phyloP scores from a whole-genome alignment of 225 moss, liverwort and hornwort species.

The Climacium dendroides region DNA sequence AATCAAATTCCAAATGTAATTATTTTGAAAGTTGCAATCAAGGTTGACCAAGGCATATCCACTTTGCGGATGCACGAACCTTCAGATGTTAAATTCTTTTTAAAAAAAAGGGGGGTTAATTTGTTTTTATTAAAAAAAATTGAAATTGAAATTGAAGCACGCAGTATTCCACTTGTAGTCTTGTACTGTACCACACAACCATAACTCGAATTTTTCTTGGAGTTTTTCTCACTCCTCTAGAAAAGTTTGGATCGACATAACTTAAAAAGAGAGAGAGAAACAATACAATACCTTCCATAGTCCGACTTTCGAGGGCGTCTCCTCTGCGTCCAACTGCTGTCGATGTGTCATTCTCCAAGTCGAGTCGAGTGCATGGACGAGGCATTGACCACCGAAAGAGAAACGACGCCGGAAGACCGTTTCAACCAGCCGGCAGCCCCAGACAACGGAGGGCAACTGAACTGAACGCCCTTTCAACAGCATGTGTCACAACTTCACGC shows the following conservation, averaged over 20 bases:
- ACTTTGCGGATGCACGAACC: too few relatives aligned
- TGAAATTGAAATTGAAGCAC: neutral
- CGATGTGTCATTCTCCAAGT: neutral
- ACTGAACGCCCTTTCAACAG: neutral
- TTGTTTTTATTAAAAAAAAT: accelerated
- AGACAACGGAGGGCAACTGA: neutral
- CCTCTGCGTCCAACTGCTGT: neutral
- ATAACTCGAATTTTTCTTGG: neutral
- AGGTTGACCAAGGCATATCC: too few relatives aligned
- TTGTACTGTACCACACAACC: too few relatives aligned
- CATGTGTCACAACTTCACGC: neutral
- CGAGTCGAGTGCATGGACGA: neutral
- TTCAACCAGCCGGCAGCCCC: neutral
- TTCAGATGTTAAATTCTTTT: too few relatives aligned
- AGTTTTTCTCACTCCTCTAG: neutral
- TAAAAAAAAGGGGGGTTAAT: too few relatives aligned
- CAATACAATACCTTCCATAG: too few relatives aligned
- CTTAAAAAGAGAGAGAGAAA: too few relatives aligned
- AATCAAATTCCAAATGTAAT: too few relatives aligned
- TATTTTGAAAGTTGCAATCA: too few relatives aligned
- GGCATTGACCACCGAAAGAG: neutral
- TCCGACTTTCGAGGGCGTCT: neutral
- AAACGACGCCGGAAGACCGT: neutral
- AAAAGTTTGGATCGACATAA: neutral
- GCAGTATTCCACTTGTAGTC: neutral